Evolutionary conservation across 345 rosid species (phyloP), one percentile per base, ranked within the genome.

Genomic region (Linum lewisii): DNA sequence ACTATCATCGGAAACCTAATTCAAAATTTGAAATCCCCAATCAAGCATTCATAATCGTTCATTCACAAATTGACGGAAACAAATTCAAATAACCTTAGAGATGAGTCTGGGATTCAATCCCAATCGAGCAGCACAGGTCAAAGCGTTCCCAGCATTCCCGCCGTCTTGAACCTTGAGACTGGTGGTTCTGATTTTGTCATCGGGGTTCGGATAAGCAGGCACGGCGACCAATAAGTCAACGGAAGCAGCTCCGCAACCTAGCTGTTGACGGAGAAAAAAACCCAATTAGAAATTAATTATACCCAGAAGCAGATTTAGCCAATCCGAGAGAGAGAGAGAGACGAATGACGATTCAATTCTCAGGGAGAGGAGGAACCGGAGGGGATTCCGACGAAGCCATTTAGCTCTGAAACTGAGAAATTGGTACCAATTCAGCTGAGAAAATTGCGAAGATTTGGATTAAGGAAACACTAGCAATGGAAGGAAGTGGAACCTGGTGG

Each of bases 171-270:
- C 95, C 90, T 80, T 77, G 19, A 84, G 72, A 74, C 88, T 82
- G 20, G 86, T 87, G 79, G 82, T 80, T 71, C 96, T 75, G 77
- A 88, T 87, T 80, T 91, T 91, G 38, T 91, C 95, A 20, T 91
- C 96, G 4, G 96, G 96, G 24, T 82, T 77, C 51, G 96, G 95
- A 70, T 68, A 87, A 66, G 85, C 66, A 63, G 83, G 79, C 34
- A 90, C 94, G 0, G 86, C 71, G 2, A 96, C 97, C 71, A 87
- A 64, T 69, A 81, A 84, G 79, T 85, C 97, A 15, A 90, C 74
- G 20, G 63, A 25, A 42, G 68, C 71, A 11, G 68, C 77, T 49
- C 96, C 94, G 34, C 84, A 80, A 8, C 96, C 96, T 44, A 91
- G 72, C 95, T 91, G 86, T 63, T 29, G 56, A 21, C 54, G n/a